Base-by-base conservation (phyloP, 805 yeast species). In the Candida dendrica region DNA sequence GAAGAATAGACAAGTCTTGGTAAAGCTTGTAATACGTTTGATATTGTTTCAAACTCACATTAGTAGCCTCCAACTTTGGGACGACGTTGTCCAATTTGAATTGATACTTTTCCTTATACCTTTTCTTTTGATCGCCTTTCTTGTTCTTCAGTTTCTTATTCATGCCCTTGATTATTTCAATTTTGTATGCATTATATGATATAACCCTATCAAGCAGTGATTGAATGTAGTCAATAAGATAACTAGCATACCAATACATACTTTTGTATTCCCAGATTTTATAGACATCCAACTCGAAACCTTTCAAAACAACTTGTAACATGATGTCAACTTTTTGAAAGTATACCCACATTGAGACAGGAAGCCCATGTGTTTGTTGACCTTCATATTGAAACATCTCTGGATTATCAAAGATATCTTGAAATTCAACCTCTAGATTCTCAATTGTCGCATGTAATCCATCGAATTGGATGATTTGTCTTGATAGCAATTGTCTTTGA, bases 401-500 rank as follows among this genome's bases (percentile, higher is more conserved):
- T 22, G 58, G 53, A 20, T 72, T 51, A 18, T 64, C 63, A 45
- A 60, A 65, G 4, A 56, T 52, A 6, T 58, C 48, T 30, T 53
- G 60, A 7, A 74, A 42, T 6, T 65, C 68, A 14, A 69, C 48
- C 56, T 88, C 97, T 31, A 80, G 66, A 5, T 66, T 61, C 52
- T 87, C 95, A 41, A 84, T 71, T 34, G 72, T 72, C 9, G 84
- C 93, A 54, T 91, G 97, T 27, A 86, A 64, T 2, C 88, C 72
- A 60, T 91, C 97, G 84, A 91, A 86, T 3, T 72, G 49, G 37
- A 72, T 52, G 42, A 79, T 54, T 53, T 73, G 66, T 53, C 80
- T 67, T 47, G 80, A 65, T 52, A 82, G 63, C 47, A 83, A 75
- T 57, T 87, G 96, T 47, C 96, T 76, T 54, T 87, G 89, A 42